phyloP scores from a whole-genome alignment of 495 filamentous ascomycete species.

The Beverwykella pulmonaria region DNA sequence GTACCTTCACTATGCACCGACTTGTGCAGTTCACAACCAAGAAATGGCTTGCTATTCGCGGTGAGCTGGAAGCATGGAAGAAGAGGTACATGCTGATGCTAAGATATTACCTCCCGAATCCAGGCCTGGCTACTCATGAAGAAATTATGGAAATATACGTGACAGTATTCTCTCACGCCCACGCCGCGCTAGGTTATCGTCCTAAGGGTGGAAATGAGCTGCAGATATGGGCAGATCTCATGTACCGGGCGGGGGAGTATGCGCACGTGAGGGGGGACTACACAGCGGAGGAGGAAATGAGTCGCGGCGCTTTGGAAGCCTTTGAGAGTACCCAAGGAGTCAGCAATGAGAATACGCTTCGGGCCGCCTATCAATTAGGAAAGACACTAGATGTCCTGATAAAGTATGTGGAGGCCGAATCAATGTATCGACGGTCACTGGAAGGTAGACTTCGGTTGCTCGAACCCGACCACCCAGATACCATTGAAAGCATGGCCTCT shows the following conservation, averaged over 20 bases:
- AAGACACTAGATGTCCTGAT: neutral
- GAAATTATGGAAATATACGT: conserved; percentile 38
- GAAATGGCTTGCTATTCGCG: conserved; percentile 50
- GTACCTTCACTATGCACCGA: conserved; percentile 53
- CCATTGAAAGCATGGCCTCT: neutral
- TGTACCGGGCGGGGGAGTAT: conserved; percentile 20
- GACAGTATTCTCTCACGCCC: conserved; percentile 33
- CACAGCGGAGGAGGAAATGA: conserved; percentile 16
- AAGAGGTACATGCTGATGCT: conserved; percentile 46
- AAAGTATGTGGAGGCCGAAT: conserved; percentile 4
- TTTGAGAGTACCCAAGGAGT: conserved; percentile 4
- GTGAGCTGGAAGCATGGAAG: conserved; percentile 48
- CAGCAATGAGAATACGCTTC: neutral
- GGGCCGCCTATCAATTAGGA: neutral
- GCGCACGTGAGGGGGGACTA: neutral
- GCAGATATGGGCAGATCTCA: conserved; percentile 10
- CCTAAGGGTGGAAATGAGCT: conserved; percentile 24
- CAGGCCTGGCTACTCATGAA: conserved; percentile 19
- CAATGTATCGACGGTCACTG: neutral
- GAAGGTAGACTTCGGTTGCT: conserved; percentile 10
- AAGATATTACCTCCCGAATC: conserved; percentile 45
- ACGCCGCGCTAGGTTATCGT: conserved; percentile 16
- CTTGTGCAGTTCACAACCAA: conserved; percentile 54
- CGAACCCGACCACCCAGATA: conserved; percentile 3
- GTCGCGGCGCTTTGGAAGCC: neutral